phyloP scores from a whole-genome alignment of 805 yeast species.

The Candida xiaguanensis region DNA sequence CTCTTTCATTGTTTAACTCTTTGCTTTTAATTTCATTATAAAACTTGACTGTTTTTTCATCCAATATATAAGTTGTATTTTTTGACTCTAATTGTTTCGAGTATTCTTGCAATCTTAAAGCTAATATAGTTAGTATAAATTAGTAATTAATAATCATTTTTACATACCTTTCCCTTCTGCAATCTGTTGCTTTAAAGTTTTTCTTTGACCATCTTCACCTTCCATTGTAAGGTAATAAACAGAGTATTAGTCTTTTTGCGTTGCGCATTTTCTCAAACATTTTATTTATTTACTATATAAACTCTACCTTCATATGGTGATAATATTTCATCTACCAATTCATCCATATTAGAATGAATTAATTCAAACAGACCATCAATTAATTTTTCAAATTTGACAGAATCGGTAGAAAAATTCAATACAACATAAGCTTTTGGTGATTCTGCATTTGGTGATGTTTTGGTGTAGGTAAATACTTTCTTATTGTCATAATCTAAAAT shows the following conservation, averaged over 20 bases:
- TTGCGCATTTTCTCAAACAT: background rate
- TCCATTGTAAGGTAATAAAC: background rate
- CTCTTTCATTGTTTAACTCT: conserved; percentile 16
- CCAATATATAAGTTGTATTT: conserved; percentile 41
- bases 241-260: background rate
- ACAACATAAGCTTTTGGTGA: conserved; percentile 36
- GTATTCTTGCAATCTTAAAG: conserved; percentile 8
- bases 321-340: conserved; percentile 23
- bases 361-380: conserved; percentile 28
- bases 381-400: conserved; percentile 24
- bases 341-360: conserved; percentile 25
- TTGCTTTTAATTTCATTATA: conserved; percentile 24
- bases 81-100: conserved; percentile 24
- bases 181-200: conserved; percentile 41
- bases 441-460: conserved; percentile 2
- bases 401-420: conserved; percentile 40
- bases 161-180: conserved; percentile 37
- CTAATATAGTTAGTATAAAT: conserved; percentile 1
- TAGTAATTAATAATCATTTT: background rate
- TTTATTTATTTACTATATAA: conserved; percentile 16
- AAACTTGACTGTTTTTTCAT: conserved; percentile 32
- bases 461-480: conserved; percentile 39
- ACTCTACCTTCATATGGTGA: conserved; percentile 47
- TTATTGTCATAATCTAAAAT: conserved; percentile 42
- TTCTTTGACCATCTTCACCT: conserved; percentile 21